Percentiles rank a stretch among this genome's conserved stretches.
These are phyloP conservation scores for Parathielavia hyrcaniae DNA, from an alignment of 495 filamentous ascomycete genomes.

Conservation along the genomic window DNA sequence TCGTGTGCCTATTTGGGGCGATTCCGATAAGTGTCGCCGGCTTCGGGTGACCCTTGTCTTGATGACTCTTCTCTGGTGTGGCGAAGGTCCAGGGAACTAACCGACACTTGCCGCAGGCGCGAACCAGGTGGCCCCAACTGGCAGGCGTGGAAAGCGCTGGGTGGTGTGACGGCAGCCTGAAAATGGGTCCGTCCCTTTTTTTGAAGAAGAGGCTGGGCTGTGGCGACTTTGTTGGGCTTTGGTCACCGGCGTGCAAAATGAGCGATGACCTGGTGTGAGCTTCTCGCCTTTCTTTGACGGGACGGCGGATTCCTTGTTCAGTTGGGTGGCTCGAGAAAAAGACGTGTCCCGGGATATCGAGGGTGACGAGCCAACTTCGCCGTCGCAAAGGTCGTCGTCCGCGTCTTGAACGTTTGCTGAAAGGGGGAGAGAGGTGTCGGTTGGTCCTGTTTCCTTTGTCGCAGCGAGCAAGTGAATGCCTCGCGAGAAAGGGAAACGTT, in stretches of 20 bases:
- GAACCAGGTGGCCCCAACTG: constrained; percentile 46
- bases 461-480: constrained; percentile 46
- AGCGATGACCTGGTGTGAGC: constrained; percentile 9
- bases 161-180: constrained; percentile 37
- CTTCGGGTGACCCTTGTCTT: constrained; percentile 33
- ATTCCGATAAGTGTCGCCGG: constrained; percentile 31
- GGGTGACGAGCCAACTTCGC: constrained; percentile 8
- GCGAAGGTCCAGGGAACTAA: constrained; percentile 29
- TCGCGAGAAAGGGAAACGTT: constrained; percentile 34
- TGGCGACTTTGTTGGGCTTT: constrained; percentile 27
- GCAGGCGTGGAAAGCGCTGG: constrained; percentile 21
- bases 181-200: constrained; percentile 38
- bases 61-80: constrained; percentile 46
- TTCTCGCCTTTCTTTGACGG: constrained; percentile 16
- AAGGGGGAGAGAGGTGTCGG: constrained; percentile 17
- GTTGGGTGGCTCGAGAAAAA: constrained; percentile 5
- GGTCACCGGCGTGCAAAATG: constrained; percentile 18
- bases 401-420: constrained; percentile 11
- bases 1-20: constrained; percentile 34
- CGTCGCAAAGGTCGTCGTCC: constrained; percentile 9
- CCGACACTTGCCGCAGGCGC: constrained; percentile 37
- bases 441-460: constrained; percentile 34
- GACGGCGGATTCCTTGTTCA: constrained; percentile 16
- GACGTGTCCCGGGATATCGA: not conserved
- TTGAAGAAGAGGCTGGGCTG: constrained; percentile 22